A percentile compares a stretch with the other conserved stretches of the same genome.
Conservation (phyloP, 2,329 filamentous ascomycete species). For the Ophiocordyceps camponoti-saundersi region DNA sequence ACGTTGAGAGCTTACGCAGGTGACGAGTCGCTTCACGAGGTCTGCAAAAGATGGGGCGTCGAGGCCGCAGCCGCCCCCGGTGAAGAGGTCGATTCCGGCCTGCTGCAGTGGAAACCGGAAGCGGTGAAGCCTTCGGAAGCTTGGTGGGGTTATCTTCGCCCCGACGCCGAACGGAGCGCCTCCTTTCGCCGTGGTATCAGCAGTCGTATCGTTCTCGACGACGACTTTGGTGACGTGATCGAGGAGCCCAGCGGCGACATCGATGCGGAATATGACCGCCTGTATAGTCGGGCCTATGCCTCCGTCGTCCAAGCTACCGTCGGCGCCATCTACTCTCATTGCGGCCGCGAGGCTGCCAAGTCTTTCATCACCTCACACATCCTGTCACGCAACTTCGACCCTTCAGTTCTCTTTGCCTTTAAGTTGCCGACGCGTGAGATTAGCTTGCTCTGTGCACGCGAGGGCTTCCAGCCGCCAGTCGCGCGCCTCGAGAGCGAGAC, state of each 20-base stretch:
- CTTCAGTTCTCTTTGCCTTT: conserved; percentile 71
- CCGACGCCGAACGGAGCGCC: conserved; percentile 27
- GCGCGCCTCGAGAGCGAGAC: conserved; percentile 84
- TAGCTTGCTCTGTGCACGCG: conserved; percentile 64
- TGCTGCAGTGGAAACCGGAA: conserved; percentile 59
- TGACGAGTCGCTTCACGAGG: conserved; percentile 50
- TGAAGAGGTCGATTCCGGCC: conserved; percentile 76
- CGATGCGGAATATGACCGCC: conserved; percentile 29
- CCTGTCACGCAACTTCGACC: conserved; percentile 59
- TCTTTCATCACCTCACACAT: conserved; percentile 74
- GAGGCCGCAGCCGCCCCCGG: conserved; percentile 77
- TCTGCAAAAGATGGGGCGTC: conserved; percentile 80
- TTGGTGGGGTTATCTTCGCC: conserved; percentile 33
- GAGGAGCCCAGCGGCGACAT: conserved; percentile 6
- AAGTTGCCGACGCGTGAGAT: conserved; percentile 71
- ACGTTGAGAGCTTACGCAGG: conserved; percentile 76
- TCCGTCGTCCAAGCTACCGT: conserved; percentile 71
- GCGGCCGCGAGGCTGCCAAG: conserved; percentile 62
- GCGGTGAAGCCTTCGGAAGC: conserved; percentile 25
- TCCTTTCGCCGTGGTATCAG: conserved; percentile 50
- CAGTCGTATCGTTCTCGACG: conserved; percentile 63
- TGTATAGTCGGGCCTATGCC: conserved; percentile 56
- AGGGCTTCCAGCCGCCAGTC: conserved; percentile 76
- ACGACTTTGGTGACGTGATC: conserved; percentile 60
- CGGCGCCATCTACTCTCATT: conserved; percentile 74